A percentile compares a stretch with the other conserved stretches of the same genome.
Conservation (phyloP, 768 basidiomycete genomes). For the Pleurotus tuber-regium region DNA sequence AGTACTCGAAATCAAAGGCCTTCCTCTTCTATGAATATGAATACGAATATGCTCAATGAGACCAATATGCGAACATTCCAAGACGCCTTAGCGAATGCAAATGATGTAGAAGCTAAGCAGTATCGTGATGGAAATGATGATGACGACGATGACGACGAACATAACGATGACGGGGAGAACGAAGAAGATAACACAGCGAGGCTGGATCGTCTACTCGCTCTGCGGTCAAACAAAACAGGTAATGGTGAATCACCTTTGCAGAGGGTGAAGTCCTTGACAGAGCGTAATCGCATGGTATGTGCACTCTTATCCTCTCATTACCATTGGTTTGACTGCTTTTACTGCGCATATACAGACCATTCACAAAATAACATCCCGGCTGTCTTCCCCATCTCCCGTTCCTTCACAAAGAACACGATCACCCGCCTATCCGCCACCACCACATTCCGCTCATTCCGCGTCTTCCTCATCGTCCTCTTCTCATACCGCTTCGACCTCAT, state of each 20-base stretch:
- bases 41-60: constrained; percentile 38
- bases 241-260: constrained; percentile 61
- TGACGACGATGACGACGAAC: constrained; percentile 44
- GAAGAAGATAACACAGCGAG: constrained; percentile 67
- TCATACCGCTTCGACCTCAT: constrained; percentile 29
- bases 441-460: constrained; percentile 15
- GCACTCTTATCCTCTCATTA: constrained; percentile 9
- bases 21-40: constrained; percentile 31
- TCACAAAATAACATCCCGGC: constrained; percentile 25
- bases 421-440: no score
- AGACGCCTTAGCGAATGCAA: constrained; percentile 16
- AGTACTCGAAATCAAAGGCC: constrained; percentile 2
- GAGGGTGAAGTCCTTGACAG: constrained; percentile 65
- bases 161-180: constrained; percentile 44
- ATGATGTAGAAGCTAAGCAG: constrained; percentile 10
- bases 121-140: constrained; percentile 36
- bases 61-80: constrained; percentile 32
- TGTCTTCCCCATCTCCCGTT: constrained; percentile 23
- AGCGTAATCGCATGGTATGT: constrained; percentile 73
- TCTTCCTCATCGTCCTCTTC: constrained; percentile 30
- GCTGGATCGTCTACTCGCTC: constrained; percentile 30
- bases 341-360: constrained; percentile 19
- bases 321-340: constrained; percentile 14
- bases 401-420: constrained; percentile 8
- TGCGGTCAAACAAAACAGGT: constrained; percentile 35